Evolutionary conservation across 345 rosid genomes (phyloP).

Genomic region (Hibiscus syriacus): DNA sequence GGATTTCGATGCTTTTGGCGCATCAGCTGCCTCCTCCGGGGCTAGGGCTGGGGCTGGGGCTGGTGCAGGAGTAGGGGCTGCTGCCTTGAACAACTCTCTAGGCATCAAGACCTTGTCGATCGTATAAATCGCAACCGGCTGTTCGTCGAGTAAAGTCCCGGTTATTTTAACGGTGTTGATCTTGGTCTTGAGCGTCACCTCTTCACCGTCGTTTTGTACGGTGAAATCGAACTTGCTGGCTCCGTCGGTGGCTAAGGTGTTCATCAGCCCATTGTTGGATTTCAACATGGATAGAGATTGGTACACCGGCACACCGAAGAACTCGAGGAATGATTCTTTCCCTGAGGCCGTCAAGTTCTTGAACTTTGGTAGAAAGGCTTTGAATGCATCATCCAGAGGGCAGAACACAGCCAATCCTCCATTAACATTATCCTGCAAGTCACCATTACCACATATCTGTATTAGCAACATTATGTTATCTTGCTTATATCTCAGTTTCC

Average conservation of each 20-base stretch:
- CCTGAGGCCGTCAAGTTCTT: slow-evolving; percentile 74
- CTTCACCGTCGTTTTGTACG: slow-evolving; percentile 73
- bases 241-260: slow-evolving; percentile 90
- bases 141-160: slow-evolving; percentile 66
- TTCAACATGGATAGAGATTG: slow-evolving; percentile 65
- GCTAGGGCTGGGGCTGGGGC: too few relatives aligned
- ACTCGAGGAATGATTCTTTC: slow-evolving; percentile 66
- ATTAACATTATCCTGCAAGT: slow-evolving; percentile 48
- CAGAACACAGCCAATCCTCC: slow-evolving; percentile 97
- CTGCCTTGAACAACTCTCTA: slow-evolving; percentile 63
- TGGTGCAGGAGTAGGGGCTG: slow-evolving; percentile 52
- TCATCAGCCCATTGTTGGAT: slow-evolving; percentile 81
- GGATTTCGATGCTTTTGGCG: slow-evolving; percentile 45
- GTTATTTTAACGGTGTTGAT: slow-evolving; percentile 56
- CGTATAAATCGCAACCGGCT: slow-evolving; percentile 69
- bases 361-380: slow-evolving; percentile 66
- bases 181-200: slow-evolving; percentile 67
- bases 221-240: slow-evolving; percentile 69
- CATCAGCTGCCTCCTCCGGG: slow-evolving; percentile 52
- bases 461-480: not conserved
- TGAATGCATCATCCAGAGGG: slow-evolving; percentile 83
- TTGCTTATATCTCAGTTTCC: too few relatives aligned
- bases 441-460: not conserved
- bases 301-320: slow-evolving; percentile 67
- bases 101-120: slow-evolving; percentile 72